phyloP scores from a whole-genome alignment of 1,139 yeast species.

The Zygoascus sp. region DNA sequence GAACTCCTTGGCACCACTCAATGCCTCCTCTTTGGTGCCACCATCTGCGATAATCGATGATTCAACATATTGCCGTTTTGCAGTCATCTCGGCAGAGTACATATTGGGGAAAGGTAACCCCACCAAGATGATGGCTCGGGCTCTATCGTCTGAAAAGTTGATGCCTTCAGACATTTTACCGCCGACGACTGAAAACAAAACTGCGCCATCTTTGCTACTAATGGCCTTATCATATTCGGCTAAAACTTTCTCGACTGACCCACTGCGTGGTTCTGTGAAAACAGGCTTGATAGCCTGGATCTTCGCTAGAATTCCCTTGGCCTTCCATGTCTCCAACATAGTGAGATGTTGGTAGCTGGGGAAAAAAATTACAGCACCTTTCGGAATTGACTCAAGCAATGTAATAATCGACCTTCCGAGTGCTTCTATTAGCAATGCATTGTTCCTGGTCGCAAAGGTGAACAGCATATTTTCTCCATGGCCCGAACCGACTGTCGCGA shows the following conservation, averaged over 20 bases:
- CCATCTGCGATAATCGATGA: constrained; percentile 38
- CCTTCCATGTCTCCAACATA: constrained; percentile 51
- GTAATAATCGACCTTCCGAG: constrained; percentile 51
- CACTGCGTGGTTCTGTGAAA: constrained; percentile 56
- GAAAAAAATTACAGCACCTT: constrained; percentile 75
- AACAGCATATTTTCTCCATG: constrained; percentile 49
- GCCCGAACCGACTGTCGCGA: constrained; percentile 47
- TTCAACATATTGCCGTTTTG: constrained; percentile 66
- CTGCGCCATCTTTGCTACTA: constrained; percentile 47
- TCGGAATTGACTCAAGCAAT: constrained; percentile 51
- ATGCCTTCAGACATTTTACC: constrained; percentile 95
- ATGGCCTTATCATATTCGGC: constrained; percentile 44
- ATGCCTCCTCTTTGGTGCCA: constrained; percentile 41
- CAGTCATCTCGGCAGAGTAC: constrained; percentile 75
- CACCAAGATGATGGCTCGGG: constrained; percentile 81
- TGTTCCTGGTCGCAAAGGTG: constrained; percentile 60
- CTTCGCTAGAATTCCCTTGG: constrained; percentile 29
- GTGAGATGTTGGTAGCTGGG: constrained; percentile 76
- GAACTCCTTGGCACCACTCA: constrained; percentile 50
- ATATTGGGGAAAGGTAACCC: constrained; percentile 92
- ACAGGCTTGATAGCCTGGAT: constrained; percentile 26
- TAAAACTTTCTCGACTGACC: constrained; percentile 45
- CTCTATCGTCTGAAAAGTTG: constrained; percentile 79
- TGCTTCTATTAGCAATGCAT: constrained; percentile 42
- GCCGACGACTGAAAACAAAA: constrained; percentile 82